phyloP scores from a whole-genome alignment of 495 filamentous ascomycete genomes.

The Terfezia claveryi region DNA sequence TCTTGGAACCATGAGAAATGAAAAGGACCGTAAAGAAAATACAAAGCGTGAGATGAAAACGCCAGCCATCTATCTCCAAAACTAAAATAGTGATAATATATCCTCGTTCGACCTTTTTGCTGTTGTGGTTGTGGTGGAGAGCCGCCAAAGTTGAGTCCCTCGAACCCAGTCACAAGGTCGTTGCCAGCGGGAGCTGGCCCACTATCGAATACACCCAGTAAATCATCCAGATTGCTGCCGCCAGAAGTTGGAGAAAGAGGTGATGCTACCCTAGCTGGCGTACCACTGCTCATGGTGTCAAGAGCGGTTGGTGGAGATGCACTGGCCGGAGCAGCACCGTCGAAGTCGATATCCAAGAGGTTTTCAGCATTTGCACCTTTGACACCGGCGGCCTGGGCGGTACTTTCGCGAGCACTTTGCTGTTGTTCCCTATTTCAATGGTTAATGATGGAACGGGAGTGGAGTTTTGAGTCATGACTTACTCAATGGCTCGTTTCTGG shows the following conservation, averaged over 20 bases:
- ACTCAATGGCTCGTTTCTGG: constrained; percentile 84
- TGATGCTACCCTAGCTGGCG: constrained; percentile 42
- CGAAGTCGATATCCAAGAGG: constrained; percentile 92
- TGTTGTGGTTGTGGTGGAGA: constrained; percentile 34
- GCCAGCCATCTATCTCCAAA: background rate
- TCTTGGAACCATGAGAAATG: too few species aligned
- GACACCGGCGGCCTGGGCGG: constrained; percentile 65
- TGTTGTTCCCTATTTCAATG: constrained; percentile 41
- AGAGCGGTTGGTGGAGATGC: constrained; percentile 34
- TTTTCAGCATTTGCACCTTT: constrained; percentile 77
- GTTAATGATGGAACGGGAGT: constrained; percentile 5
- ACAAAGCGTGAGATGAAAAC: background rate
- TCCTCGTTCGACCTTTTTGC: constrained; percentile 65
- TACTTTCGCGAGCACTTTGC: constrained; percentile 79
- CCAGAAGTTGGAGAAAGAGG: constrained; percentile 56
- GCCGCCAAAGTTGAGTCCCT: constrained; percentile 49
- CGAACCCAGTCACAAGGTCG: constrained; percentile 41
- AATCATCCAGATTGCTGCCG: constrained; percentile 59
- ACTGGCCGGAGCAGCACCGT: constrained; percentile 76
- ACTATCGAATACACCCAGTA: constrained; percentile 61
- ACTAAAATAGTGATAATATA: constrained; percentile 71
- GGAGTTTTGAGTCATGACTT: constrained; percentile 12
- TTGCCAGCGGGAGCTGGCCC: constrained; percentile 20
- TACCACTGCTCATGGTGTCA: constrained; percentile 27
- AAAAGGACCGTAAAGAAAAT: too few species aligned